phyloP scores from a whole-genome alignment of 2,329 filamentous ascomycete species.

The Sclerotinia glacialis region DNA sequence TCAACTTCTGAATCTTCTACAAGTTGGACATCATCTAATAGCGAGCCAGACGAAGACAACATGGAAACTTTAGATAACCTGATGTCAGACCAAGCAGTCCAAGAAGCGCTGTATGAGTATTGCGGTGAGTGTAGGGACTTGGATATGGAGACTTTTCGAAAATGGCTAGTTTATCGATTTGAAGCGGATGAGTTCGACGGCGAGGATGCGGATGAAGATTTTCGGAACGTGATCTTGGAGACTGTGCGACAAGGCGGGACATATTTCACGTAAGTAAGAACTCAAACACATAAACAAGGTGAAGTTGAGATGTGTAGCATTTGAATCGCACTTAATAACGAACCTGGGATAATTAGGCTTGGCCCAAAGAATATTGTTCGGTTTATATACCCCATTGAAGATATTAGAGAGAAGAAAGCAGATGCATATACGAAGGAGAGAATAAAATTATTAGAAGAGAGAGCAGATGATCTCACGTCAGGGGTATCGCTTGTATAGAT shows the following conservation, averaged over 20 bases:
- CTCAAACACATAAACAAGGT: not conserved
- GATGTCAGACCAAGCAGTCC: slow-evolving; percentile 1
- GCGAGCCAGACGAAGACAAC: not conserved
- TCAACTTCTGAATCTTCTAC: not conserved
- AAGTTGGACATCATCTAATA: not conserved
- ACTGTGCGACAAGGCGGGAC: not conserved
- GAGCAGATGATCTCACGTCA: not conserved
- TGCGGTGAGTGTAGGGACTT: slow-evolving; percentile 7
- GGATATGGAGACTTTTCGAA: not conserved
- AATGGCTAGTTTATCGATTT: slow-evolving; percentile 4
- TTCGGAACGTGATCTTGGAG: not conserved
- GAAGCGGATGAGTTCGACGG: not conserved
- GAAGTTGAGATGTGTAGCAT: not conserved
- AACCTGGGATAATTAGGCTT: not conserved
- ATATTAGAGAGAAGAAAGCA: not conserved
- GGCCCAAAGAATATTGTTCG: slow-evolving; percentile 4
- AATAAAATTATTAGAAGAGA: not conserved
- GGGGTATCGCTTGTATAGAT: not conserved
- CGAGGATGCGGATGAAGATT: not conserved
- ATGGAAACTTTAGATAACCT: slow-evolving; percentile 10
- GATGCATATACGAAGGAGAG: not conserved
- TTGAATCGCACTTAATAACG: not conserved
- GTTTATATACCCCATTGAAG: not conserved
- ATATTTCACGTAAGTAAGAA: slow-evolving; percentile 11
- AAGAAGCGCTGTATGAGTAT: not conserved